phyloP scores from a whole-genome alignment of 352 stramenopile genomes.

The Pythium grandisporangium region DNA sequence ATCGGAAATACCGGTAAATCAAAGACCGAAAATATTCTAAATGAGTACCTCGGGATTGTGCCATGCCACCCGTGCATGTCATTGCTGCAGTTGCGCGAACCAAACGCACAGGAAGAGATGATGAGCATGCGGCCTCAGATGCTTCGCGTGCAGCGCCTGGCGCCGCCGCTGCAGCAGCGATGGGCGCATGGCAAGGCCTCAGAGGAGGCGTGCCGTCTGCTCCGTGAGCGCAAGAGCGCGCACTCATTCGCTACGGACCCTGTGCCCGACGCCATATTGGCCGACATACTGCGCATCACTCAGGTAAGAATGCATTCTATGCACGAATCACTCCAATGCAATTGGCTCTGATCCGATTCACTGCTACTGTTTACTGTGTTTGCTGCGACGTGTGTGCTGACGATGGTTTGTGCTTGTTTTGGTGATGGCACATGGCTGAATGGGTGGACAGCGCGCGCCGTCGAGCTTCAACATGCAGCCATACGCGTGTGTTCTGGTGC shows the following conservation, averaged over 20 bases:
- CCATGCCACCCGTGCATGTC: too few relatives aligned
- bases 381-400: too few relatives aligned
- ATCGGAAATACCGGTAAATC: slow-evolving; percentile 6
- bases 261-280: slow-evolving; percentile 44
- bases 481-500: slow-evolving; percentile 71
- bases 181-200: slow-evolving; percentile 6
- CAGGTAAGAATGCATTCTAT: too few relatives aligned
- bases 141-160: not conserved
- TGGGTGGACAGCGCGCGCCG: slow-evolving; percentile 34
- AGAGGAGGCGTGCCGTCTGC: slow-evolving; percentile 4
- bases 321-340: too few relatives aligned
- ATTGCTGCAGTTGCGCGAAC: too few relatives aligned
- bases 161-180: not conserved
- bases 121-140: not conserved
- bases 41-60: too few relatives aligned
- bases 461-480: slow-evolving; percentile 79
- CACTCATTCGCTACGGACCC: slow-evolving; percentile 28
- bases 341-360: too few relatives aligned
- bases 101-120: too few relatives aligned
- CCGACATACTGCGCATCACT: slow-evolving; percentile 57
- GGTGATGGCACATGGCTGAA: not conserved
- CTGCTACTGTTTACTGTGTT: not conserved
- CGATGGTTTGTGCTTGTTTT: too few relatives aligned
- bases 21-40: too few relatives aligned
- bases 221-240: slow-evolving; percentile 9